Conservation (phyloP, 148 eudicot species). For the Salicornia ramosissima region DNA sequence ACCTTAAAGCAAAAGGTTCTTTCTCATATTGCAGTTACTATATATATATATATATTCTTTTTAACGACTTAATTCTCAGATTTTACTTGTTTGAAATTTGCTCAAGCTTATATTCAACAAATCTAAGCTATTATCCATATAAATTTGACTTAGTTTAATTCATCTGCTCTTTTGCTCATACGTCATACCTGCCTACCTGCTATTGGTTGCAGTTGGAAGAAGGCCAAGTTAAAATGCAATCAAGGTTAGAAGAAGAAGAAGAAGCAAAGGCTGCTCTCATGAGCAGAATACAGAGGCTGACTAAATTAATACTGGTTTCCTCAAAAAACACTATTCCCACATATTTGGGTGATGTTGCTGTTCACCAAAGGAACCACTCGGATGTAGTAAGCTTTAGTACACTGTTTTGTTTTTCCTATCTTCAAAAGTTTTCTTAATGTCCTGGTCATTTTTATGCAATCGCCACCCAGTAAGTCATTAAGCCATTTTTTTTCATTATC, state of each 20-base stretch:
- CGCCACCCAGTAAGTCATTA: not conserved
- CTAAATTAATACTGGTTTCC: constrained; percentile 93
- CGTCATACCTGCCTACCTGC: not conserved
- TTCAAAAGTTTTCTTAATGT: not conserved
- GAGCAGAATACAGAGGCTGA: constrained; percentile 98
- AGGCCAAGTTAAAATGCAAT: constrained; percentile 98
- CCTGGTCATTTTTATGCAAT: not conserved
- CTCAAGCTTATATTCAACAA: not conserved
- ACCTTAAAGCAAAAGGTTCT: constrained; percentile 77
- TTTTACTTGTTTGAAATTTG: not conserved
- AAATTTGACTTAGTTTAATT: not conserved
- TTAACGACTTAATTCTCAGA: not conserved
- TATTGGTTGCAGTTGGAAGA: constrained; percentile 70
- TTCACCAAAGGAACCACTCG: constrained; percentile 52
- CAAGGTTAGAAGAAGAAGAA: constrained; percentile 95
- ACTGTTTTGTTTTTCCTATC: not conserved
- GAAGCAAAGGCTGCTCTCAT: constrained; percentile 97
- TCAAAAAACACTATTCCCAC: constrained; percentile 78
- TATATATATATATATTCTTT: constrained; percentile 1
- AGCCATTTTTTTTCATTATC: not conserved
- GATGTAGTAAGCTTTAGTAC: constrained; percentile 59
- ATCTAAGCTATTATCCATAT: not conserved
- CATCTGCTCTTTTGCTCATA: not conserved
- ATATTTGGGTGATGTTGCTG: constrained; percentile 36
- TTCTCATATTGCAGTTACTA: not conserved